Evolutionary conservation across 345 rosid genomes (phyloP).

Genomic region (Melaleuca quinquenervia): DNA sequence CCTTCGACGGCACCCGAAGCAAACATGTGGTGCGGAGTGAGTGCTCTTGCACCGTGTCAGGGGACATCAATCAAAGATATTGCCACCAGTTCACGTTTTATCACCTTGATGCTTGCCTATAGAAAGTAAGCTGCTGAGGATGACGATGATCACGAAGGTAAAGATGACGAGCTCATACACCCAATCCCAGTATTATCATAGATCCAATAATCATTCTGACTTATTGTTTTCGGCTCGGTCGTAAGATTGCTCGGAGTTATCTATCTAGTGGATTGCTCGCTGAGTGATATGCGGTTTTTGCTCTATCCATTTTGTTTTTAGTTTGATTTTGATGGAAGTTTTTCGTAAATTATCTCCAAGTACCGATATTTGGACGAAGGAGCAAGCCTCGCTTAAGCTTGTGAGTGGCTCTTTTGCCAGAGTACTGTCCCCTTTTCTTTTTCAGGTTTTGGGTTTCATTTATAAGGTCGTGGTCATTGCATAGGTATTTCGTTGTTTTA

Average conservation of each 20-base stretch:
- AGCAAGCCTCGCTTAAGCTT: conserved; percentile 90
- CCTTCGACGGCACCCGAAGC: too few species aligned
- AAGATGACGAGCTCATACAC: too few species aligned
- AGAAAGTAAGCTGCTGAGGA: too few species aligned
- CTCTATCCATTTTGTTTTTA: background rate
- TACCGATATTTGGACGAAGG: conserved; percentile 69
- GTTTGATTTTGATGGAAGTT: background rate
- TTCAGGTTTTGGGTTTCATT: background rate
- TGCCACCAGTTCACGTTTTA: too few species aligned
- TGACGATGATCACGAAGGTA: too few species aligned
- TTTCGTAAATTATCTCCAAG: conserved; percentile 22
- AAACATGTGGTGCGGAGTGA: too few species aligned
- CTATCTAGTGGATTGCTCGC: conserved; percentile 46
- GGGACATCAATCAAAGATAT: too few species aligned
- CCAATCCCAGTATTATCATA: too few species aligned
- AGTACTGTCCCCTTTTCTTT: background rate
- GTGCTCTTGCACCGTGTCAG: too few species aligned
- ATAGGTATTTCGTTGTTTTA: background rate
- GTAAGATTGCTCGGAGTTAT: conserved; percentile 99
- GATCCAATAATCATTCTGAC: too few species aligned
- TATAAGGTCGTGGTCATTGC: background rate
- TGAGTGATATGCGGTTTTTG: background rate
- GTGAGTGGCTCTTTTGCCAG: conserved; percentile 31
- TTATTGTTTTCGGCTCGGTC: conserved; percentile 35
- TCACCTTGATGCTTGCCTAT: too few species aligned